Base-by-base conservation (phyloP, 2,329 filamentous ascomycete genomes). In the Torrubiellomyces zombiae region DNA sequence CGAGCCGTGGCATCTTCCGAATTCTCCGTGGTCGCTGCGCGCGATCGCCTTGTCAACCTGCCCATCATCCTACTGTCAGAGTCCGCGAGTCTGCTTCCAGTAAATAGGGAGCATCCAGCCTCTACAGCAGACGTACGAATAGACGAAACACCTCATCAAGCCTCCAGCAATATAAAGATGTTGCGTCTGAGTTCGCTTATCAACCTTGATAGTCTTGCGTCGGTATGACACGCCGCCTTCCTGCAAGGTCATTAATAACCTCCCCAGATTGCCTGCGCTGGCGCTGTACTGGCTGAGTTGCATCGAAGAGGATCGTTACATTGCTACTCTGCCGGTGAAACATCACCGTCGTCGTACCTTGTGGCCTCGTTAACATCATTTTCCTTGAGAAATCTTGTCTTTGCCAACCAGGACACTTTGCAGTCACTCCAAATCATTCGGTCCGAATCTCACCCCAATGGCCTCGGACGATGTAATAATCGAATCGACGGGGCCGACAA, bases 341-440 rank as follows among this genome's bases (percentile, higher is more conserved):
- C 59, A 16, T 58, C 60, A 3, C 45, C 66, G 9, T 21, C 32
- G 8, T 25, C 36, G 20, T 78, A 78, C 35, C 60, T 57, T 6
- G 57, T 92, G 14, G 57, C 50, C 14, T 61, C 58, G 1, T 50
- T 94, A 8, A 65, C 78, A 39, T 85, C 81, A 68, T 83, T 91
- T 47, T 75, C 64, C 16, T 54, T 93, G 14, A 48, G 51, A 18
- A 45, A 59, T 27, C 55, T 55, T 25, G 81, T 86, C 72, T 81
- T 89, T 39, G 60, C 94, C 36, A 89, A 81, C 37, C 56, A 66
- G 3, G 82, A 94, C 41, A 79, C 85, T 0, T 55, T 95, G 20
- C 51, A 69, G 9, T 83, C 83, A 2, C 62, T 98, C 7, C 86
- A 94, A 39, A 80, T 98, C 15, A 60, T 93, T 14, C 75, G 77